Evolutionary conservation across 192 early-diverging fungal genomes (phyloP), one percentile per base, ranked within the genome.

Genomic region (Ambispora gerdemannii): DNA sequence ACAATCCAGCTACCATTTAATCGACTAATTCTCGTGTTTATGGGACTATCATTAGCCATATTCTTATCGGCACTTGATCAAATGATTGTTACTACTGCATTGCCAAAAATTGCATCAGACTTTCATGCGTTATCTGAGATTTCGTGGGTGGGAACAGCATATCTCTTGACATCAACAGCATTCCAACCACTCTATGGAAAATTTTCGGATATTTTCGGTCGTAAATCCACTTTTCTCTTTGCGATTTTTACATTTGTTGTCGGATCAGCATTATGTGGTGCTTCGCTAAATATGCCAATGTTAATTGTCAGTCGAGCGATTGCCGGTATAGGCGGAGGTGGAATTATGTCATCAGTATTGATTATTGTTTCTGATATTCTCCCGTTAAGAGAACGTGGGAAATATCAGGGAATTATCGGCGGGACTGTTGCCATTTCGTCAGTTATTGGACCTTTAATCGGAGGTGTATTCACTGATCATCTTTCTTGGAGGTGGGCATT

Each of bases 301-400:
- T 73, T 90, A 20, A 86, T 89, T 38, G 66, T 76, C 43, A 82
- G 76, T 7, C 81, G 87, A 19, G 84, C 77, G 8, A 38, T 89
- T 0, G 77, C 80, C 32, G 89, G 89, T 3, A 27, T 89, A 1
- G 89, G 89, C 25, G 81, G 75, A 30, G 80, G 78, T 3, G 83
- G 80, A 2, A 77, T 89, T 35, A 82, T 87, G 43, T 76, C 82
- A 33, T 71, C 86, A 70, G 80, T 81, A 35, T 81, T 87, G 73
- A 83, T 87, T 25, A 86, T 89, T 55, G 81, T 91, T 28, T 71
- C 86, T 0, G 86, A 90, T 63, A 76, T 85, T 28, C 80, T 87
- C 58, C 81, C 87, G 7, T 64, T 84, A 65, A 80, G 77, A 59
- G 78, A 85, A 50, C 81, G 87, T 17, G 79, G 80, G 49, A 77